Base-by-base conservation (phyloP, 2,329 filamentous ascomycete genomes). In the Diaporthe caulivora region DNA sequence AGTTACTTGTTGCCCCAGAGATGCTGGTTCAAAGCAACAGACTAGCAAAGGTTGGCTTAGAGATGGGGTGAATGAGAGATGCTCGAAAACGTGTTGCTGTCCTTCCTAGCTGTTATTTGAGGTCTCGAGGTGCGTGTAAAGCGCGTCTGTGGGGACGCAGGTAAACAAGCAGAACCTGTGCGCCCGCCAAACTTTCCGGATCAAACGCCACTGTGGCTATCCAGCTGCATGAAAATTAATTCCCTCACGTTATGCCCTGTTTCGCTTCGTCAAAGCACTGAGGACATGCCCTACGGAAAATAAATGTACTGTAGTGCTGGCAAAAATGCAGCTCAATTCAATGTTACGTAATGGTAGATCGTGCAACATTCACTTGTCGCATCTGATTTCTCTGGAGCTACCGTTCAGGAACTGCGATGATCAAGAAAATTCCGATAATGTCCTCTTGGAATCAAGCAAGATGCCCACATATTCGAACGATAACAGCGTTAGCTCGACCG, bases 401-500 rank as follows among this genome's bases (percentile, higher is more conserved):
- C 58, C 4, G 11, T n/a, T 10, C 6, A 64, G n/a, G 4, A 15
- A 49, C 2, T 13, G 9, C 24, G 18, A n/a, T 9, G 15, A 40
- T 18, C 17, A 7, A 10, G 18, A 42, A 4, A 2, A 11, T 44
- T 6, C n/a, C 1, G 34, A 5, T 5, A 9, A 9, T 34, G 34
- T 9, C 34, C 34, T 5, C 9, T 34, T n/a, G n/a, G n/a, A n/a
- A 18, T 15, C 17, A 24, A 70, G n/a, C 34, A 44, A 44, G 3
- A 70, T 62, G 64, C 54, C 65, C n/a, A 21, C 34, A 9, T 55
- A n/a, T n/a, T 15, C 44, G 21, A 34, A 44, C 37, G 26, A 69
- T 29, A n/a, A 5, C 62, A 15, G 31, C 55, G 18, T 54, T 8
- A 73, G 42, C 47, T 70, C 65, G 4, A 73, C 71, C 1, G 64